These are phyloP conservation scores for Phytophthora uliginosa DNA, from an alignment of 352 stramenopile species.

Conservation along the genomic window DNA sequence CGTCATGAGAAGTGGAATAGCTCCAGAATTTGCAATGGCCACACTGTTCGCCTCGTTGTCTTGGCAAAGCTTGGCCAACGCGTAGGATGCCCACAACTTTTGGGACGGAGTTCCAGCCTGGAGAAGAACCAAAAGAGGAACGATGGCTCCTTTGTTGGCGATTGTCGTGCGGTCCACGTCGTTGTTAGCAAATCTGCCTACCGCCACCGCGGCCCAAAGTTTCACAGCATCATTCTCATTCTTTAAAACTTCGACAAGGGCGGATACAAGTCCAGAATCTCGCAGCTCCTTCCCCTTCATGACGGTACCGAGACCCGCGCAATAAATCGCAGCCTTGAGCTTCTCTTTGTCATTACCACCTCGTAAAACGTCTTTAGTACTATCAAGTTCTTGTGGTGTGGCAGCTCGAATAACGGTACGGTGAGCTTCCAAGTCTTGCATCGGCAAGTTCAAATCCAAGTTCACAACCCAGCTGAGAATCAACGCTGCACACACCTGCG, in stretches of 20 bases:
- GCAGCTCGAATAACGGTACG: background rate
- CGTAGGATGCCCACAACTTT: constrained; percentile 8
- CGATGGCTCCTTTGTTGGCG: background rate
- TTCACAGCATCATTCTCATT: background rate
- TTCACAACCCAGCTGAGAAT: background rate
- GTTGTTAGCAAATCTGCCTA: constrained; percentile 4
- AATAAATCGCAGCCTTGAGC: background rate
- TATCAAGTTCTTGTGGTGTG: background rate
- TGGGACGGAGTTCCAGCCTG: background rate
- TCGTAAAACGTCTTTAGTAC: background rate
- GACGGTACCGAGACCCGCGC: background rate
- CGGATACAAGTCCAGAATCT: background rate
- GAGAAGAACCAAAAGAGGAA: constrained; percentile 9
- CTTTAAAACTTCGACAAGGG: background rate
- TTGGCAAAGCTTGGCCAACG: constrained; percentile 1
- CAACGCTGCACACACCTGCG: background rate
- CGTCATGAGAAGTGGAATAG: background rate
- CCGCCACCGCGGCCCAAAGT: background rate
- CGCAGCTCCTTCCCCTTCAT: background rate
- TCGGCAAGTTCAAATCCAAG: constrained; percentile 1
- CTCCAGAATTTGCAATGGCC: background rate
- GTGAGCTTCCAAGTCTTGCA: background rate
- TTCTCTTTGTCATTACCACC: background rate
- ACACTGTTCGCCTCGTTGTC: constrained; percentile 1
- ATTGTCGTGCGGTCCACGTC: background rate